Base-by-base conservation (phyloP, 208 protist genomes). In the Acanthamoeba sp. region DNA sequence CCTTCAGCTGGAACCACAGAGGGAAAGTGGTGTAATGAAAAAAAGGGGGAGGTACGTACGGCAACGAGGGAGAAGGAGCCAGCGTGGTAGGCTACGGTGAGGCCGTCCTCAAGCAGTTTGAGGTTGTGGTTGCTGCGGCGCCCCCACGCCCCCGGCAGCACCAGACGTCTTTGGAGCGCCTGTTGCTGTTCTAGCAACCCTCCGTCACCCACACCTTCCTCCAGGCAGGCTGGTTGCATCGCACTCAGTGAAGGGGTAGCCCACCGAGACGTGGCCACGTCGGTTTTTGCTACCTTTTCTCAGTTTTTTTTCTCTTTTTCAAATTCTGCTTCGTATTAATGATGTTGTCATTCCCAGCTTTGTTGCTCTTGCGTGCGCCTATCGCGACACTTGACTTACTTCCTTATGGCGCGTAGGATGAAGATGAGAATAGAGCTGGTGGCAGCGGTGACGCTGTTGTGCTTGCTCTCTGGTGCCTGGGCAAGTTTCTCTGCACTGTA, bases 161-260 rank as follows among this genome's bases (percentile, higher is more conserved):
- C 38, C 6, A 48, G 34, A 18, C 7, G 66, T 20, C 12, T 16
- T 20, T 34, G 20, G 27, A 22, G 40, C 38, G 32, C 16, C 4
- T 80, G 71, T 34, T 78, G 69, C n/a, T 27, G 71, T 3, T 27
- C 10, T 0, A 50, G 12, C 9, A 40, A 0, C 18, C 20, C 71
- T 20, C 18, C 10, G 5, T 48, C 71, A 0, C 48, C 71, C 22
- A 29, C 62, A 34, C 6, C 22, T 29, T 80, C 71, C 10, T 10
- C 32, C 71, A 80, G 29, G 71, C 71, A 80, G 14, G 71, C 71
- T 10, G 71, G 71, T 34, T 80, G 34, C 71, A 80, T 80, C 14
- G 36, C n/a, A 12, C n/a, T 16, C 66, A 0, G 7, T n/a, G n/a
- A n/a, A n/a, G n/a, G n/a, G n/a, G n/a, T n/a, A n/a, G n/a, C n/a